Evolutionary conservation across 495 filamentous ascomycete genomes (phyloP), one percentile per base, ranked within the genome.

Genomic region (Chaetomium cochliodes): DNA sequence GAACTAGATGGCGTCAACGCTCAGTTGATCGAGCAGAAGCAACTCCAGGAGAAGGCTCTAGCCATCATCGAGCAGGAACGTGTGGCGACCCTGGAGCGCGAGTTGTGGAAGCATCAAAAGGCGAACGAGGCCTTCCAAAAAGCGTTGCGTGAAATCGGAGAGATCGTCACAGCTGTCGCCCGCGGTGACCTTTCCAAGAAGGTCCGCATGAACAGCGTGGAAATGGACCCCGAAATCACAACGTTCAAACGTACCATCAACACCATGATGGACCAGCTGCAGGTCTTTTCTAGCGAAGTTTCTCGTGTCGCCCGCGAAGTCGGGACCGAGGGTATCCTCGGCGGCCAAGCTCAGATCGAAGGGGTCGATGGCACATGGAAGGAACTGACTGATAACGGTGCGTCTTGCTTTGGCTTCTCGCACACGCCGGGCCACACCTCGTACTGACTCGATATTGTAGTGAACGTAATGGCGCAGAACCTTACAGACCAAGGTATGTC

Each of bases 181-280:
- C 91, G 92, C 66, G 94, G 94, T 78, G 94, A 99, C 73, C 82
- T 99, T 58, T 96, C 92, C 74, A 97, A 96, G 84, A 98, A 98
- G 78, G 96, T 98, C 58, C 87, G 93, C 53, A 94, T 99, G 69
- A 93, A 98, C 74, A 90, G 90, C 9, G 86, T 92, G 69, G 94
- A 99, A 77, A 94, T 97, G 90, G 94, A 99, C 82, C 93, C 94
- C 0, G 96, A 99, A 82, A 99, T 99, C 71, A 92, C 91, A n/a
- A 93, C 90, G 5, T 99, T 99, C 84, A 99, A 99, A 81, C 88
- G 91, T 62, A 97, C 93, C 47, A 88, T 92, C 80, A 99, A 99
- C 72, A 96, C 88, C 60, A 99, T 99, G 94, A 96, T 98, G 85
- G 94, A 98, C 73, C 94, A 98, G 79, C 83, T 98, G 60, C 93